Evolutionary conservation across 176 grass and related monocot genomes (phyloP).

Genomic region (Musa beccarii): DNA sequence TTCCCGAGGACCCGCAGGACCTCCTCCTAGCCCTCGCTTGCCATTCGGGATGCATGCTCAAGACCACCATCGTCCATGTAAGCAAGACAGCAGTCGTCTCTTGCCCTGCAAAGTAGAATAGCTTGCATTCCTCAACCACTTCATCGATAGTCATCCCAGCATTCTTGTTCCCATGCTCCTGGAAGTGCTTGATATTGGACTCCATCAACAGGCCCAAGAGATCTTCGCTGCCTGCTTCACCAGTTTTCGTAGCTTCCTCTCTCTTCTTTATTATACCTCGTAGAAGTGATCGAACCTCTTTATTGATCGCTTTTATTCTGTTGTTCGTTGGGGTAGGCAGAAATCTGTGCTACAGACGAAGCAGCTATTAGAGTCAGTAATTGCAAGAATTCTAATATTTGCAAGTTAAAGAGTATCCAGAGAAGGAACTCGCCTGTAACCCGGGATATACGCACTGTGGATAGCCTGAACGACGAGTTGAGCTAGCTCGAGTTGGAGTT

Average conservation of each 20-base stretch:
- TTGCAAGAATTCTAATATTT: too few species aligned
- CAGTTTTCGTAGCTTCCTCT: constrained; percentile 14
- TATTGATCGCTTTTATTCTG: constrained; percentile 14
- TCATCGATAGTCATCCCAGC: too few species aligned
- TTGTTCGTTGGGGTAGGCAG: constrained; percentile 22
- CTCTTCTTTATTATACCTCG: constrained; percentile 19
- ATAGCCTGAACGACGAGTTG: not conserved
- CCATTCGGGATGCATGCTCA: too few species aligned
- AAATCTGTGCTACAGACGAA: constrained; percentile 4
- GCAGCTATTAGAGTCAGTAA: not conserved
- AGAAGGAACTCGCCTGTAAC: not conserved
- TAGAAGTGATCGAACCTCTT: constrained; percentile 20
- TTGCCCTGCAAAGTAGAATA: too few species aligned
- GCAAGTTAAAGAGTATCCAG: too few species aligned
- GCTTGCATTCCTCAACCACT: too few species aligned
- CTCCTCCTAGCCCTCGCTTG: too few species aligned
- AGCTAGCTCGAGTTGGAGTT: not conserved
- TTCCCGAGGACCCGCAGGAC: too few species aligned
- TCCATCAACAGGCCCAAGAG: constrained; percentile 22
- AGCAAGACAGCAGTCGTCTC: too few species aligned
- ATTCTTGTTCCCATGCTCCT: too few species aligned
- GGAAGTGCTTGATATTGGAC: constrained; percentile 7
- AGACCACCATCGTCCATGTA: too few species aligned
- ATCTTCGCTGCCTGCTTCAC: constrained; percentile 4
- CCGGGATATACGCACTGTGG: not conserved